Percentiles rank a stretch among this genome's conserved stretches.
phyloP scores from a whole-genome alignment of 2,329 filamentous ascomycete genomes.

The Monosporascus sp. region DNA sequence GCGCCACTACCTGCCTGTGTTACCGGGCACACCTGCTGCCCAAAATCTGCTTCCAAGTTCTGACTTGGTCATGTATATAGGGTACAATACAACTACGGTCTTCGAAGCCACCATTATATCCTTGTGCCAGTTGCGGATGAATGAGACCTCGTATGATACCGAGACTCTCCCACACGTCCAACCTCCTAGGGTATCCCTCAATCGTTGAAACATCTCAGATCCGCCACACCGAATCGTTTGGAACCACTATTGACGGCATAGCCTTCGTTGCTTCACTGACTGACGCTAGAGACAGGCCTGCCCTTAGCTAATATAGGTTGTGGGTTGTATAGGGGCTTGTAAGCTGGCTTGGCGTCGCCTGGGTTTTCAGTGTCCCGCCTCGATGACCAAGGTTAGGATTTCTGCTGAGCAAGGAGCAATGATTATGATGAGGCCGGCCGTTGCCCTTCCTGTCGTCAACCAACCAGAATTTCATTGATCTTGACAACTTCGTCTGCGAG shows the following conservation, averaged over 20 bases:
- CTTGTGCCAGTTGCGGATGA: too few relatives aligned
- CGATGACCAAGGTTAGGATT: constrained; percentile 12
- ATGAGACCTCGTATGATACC: too few relatives aligned
- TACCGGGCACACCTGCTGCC: too few relatives aligned
- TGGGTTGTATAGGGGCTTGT: constrained; percentile 16
- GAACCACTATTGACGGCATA: constrained; percentile 17
- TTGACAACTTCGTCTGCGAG: constrained; percentile 19
- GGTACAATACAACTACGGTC: too few relatives aligned
- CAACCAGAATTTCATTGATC: constrained; percentile 15
- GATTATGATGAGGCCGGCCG: constrained; percentile 17
- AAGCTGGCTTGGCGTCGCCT: constrained; percentile 14
- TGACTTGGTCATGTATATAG: too few relatives aligned
- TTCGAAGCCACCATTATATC: too few relatives aligned
- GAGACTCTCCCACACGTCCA: constrained; percentile 11
- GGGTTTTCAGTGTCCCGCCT: constrained; percentile 11
- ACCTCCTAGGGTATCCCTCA: constrained; percentile 5
- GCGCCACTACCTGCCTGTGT: too few relatives aligned
- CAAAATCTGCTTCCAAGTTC: too few relatives aligned
- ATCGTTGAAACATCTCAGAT: constrained; percentile 14
- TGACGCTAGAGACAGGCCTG: constrained; percentile 15
- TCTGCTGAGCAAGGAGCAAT: constrained; percentile 14
- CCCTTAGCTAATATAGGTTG: constrained; percentile 14
- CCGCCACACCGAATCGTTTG: constrained; percentile 19
- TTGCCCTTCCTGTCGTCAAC: constrained; percentile 11
- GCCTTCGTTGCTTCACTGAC: constrained; percentile 17